These are phyloP conservation scores for Plasmodium fragile DNA, from an alignment of 169 alveolate species.

Conservation along the genomic window DNA sequence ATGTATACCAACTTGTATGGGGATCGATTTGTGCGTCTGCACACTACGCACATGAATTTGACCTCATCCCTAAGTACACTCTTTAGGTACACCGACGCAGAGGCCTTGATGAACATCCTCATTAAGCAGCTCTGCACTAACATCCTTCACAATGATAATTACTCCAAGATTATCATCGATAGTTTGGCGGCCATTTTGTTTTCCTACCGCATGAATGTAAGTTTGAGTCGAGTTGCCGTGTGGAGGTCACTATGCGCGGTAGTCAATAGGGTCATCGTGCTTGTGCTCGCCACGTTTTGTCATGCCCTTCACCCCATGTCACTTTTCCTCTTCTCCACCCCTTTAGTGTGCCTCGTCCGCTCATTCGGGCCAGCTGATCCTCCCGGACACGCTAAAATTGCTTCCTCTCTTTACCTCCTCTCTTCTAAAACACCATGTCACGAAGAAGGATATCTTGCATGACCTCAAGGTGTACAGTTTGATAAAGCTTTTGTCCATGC, in stretches of 20 bases:
- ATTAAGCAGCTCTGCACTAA: slow-evolving; percentile 78
- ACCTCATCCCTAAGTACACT: slow-evolving; percentile 77
- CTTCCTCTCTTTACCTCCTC: slow-evolving; percentile 86
- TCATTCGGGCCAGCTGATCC: slow-evolving; percentile 88
- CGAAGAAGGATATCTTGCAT: slow-evolving; percentile 38
- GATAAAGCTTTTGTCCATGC: slow-evolving; percentile 62
- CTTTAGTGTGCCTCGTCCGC: slow-evolving; percentile 84
- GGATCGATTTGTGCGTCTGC: slow-evolving; percentile 79
- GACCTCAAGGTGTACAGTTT: slow-evolving; percentile 58
- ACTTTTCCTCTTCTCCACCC: not conserved
- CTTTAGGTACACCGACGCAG: slow-evolving; percentile 79
- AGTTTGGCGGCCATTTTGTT: slow-evolving; percentile 50
- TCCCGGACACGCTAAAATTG: slow-evolving; percentile 89
- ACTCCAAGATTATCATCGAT: slow-evolving; percentile 45
- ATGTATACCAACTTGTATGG: slow-evolving; percentile 80
- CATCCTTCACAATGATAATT: slow-evolving; percentile 62
- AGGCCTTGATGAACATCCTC: slow-evolving; percentile 79
- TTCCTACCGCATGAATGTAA: slow-evolving; percentile 62
- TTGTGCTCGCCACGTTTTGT: not conserved
- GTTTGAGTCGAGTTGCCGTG: not conserved
- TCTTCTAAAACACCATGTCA: slow-evolving; percentile 80
- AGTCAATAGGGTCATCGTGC: not conserved
- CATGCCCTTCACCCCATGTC: not conserved
- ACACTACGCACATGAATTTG: slow-evolving; percentile 78
- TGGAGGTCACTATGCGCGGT: not conserved